Base-by-base conservation (phyloP, 1,284 basidiomycete genomes). In the Ganoderma resinaceum region DNA sequence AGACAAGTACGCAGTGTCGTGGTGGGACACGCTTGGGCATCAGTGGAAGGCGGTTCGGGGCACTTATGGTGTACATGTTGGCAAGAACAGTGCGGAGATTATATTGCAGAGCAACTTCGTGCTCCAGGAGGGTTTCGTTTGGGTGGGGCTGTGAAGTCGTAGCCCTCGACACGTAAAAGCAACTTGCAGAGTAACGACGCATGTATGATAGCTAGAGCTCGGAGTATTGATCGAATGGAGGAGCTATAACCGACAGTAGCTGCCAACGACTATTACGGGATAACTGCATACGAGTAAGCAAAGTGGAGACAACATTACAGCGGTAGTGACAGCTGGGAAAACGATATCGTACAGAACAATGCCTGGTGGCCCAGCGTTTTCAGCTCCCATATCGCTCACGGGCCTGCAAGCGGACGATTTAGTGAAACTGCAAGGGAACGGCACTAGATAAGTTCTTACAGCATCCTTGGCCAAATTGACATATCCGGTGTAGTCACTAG, bases 391-490 rank as follows among this genome's bases (percentile, higher is more conserved):
- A 79, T 26, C 78, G 75, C 72, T 79, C 78, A 33, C 78, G 77
- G 53, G 78, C 78, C 78, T 79, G 55, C 23, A 29, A 26, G 12
- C 14, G 23, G 11, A 2, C n/a, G 20, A 37, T 26, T n/a, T 1
- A 58, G 37, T 8, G 43, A 31, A 33, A 46, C 9, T 29, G 6
- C 35, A 43, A 16, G 26, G 9, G 35, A 11, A 8, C 9, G 31
- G 55, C 3, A 14, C 7, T 52, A 20, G 1, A 14, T 33, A n/a
- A 42, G 20, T 18, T 74, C 81, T 76, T 67, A 83, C 84, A 70
- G 80, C 79, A 75, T 94, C 92, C 78, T 92, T 90, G 43, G 87
- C 92, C 86, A 91, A 89, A 67, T 90, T 85, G 26, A 92, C 88
- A 79, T 94, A 94, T 65, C 89, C 91, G 53, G 87, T 79, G 74